Percentiles rank a stretch among this genome's conserved stretches.
These are phyloP conservation scores for Diaporthe ilicicola DNA, from an alignment of 2,329 filamentous ascomycete genomes.

Conservation along the genomic window DNA sequence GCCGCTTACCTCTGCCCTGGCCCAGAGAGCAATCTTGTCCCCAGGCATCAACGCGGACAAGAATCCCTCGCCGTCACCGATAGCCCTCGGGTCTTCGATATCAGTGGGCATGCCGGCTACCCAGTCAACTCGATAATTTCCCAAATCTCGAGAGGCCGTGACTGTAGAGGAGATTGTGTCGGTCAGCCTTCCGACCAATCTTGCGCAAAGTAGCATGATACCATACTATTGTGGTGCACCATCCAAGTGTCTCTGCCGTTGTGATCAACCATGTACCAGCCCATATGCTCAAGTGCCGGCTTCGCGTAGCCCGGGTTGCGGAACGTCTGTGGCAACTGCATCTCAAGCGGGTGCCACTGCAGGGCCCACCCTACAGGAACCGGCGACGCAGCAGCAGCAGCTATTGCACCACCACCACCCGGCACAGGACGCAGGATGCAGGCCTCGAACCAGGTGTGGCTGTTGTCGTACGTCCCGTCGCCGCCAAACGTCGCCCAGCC, in stretches of 20 bases:
- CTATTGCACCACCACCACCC: neutral
- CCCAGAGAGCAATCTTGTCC: constrained; percentile 13
- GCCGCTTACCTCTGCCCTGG: constrained; percentile 6
- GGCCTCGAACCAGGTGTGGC: constrained; percentile 37
- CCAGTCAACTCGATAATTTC: constrained; percentile 11
- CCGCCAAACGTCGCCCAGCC: constrained; percentile 35
- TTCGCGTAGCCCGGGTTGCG: neutral
- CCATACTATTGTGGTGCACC: constrained; percentile 20
- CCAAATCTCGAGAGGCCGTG: neutral
- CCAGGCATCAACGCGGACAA: neutral
- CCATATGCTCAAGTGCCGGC: neutral
- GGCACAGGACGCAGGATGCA: constrained; percentile 34
- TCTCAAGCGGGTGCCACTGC: neutral
- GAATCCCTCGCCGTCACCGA: constrained; percentile 4
- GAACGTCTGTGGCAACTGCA: neutral
- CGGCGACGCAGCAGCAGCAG: neutral
- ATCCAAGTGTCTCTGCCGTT: neutral
- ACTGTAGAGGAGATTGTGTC: neutral
- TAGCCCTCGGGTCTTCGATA: neutral
- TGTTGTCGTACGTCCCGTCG: constrained; percentile 34
- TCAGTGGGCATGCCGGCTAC: neutral
- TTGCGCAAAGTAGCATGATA: no score
- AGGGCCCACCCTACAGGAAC: no score
- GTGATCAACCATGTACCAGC: neutral
- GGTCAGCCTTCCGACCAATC: neutral